These are phyloP conservation scores for Cladosporium velox DNA, from an alignment of 2,329 filamentous ascomycete genomes.

Conservation along the genomic window DNA sequence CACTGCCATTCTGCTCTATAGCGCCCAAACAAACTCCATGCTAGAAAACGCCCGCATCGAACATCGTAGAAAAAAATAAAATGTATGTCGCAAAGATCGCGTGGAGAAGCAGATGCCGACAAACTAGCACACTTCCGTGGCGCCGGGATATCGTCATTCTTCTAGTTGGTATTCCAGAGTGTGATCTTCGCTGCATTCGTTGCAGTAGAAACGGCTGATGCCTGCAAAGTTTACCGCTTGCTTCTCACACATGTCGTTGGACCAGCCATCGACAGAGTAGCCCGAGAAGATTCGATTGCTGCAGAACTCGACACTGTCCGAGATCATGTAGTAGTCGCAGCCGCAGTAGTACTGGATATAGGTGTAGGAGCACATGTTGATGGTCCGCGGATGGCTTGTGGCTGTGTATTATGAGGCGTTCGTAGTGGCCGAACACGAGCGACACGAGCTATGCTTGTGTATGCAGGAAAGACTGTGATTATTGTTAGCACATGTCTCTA, in stretches of 20 bases:
- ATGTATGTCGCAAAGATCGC: neutral
- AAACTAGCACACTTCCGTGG: neutral
- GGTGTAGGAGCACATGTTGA: conserved; percentile 49
- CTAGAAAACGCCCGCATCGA: neutral
- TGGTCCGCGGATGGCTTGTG: neutral
- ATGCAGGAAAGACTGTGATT: neutral
- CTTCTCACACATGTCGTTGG: conserved; percentile 45
- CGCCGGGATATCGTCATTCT: conserved; percentile 29
- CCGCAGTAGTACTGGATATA: conserved; percentile 52
- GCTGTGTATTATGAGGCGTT: neutral
- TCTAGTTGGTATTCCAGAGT: conserved; percentile 46
- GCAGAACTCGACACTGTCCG: conserved; percentile 50
- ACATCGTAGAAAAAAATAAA: neutral
- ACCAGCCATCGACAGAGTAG: conserved; percentile 52
- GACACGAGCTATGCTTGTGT: neutral
- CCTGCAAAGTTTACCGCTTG: conserved; percentile 40
- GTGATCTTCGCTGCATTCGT: conserved; percentile 47
- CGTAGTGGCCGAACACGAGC: neutral
- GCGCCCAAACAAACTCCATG: neutral
- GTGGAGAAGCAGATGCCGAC: neutral
- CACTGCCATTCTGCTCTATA: neutral
- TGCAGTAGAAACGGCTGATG: conserved; percentile 49
- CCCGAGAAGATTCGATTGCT: conserved; percentile 46
- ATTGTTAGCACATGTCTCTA: neutral
- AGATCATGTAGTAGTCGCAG: conserved; percentile 52